phyloP scores from a whole-genome alignment of 805 yeast species.

The Zygosaccharomyces bisporus region DNA sequence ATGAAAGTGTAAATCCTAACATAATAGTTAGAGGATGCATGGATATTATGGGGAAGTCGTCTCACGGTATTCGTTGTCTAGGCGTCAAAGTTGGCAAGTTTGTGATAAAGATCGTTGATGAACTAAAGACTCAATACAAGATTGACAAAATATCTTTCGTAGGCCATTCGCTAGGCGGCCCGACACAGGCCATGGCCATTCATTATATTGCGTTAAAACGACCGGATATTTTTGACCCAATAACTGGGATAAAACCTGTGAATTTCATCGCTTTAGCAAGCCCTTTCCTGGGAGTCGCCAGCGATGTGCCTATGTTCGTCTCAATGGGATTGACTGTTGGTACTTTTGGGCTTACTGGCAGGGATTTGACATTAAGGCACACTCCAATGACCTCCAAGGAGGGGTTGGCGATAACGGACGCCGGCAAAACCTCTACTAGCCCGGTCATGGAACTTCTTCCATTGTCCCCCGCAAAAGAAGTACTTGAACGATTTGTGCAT shows the following conservation, averaged over 20 bases:
- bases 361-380: slow-evolving; percentile 70
- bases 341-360: slow-evolving; percentile 87
- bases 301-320: slow-evolving; percentile 83
- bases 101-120: slow-evolving; percentile 45
- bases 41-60: slow-evolving; percentile 85
- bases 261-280: slow-evolving; percentile 82
- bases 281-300: slow-evolving; percentile 82
- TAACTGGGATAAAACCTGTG: slow-evolving; percentile 53
- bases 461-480: slow-evolving; percentile 62
- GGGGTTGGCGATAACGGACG: slow-evolving; percentile 19
- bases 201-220: slow-evolving; percentile 60
- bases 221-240: slow-evolving; percentile 61
- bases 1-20: slow-evolving; percentile 40
- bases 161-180: slow-evolving; percentile 93
- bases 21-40: slow-evolving; percentile 77
- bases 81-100: slow-evolving; percentile 80
- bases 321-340: slow-evolving; percentile 84
- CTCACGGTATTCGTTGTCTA: slow-evolving; percentile 76
- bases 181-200: slow-evolving; percentile 85
- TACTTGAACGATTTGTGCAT: slow-evolving; percentile 58
- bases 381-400: slow-evolving; percentile 33
- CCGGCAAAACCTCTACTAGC: slow-evolving; percentile 16
- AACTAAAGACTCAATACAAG: slow-evolving; percentile 40
- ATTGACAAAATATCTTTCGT: slow-evolving; percentile 74
- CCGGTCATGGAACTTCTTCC: slow-evolving; percentile 78